Percentiles rank a stretch among this genome's conserved stretches.
Evolutionary conservation across 345 rosid genomes (phyloP).

Genomic region (Arabidopsis arenosa): DNA sequence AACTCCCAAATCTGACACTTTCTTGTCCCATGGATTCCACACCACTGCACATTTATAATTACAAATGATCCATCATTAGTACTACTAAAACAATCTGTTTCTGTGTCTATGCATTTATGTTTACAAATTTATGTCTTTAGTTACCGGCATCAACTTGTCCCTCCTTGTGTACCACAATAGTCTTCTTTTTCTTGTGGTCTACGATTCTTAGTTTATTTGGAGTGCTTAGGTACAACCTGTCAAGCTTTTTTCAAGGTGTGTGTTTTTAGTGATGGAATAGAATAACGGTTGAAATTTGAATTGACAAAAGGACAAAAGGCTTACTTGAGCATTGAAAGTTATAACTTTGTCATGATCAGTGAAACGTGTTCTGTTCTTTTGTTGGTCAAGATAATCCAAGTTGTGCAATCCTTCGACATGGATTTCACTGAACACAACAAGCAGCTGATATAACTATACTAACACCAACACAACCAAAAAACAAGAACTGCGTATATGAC

Average conservation of each 20-base stretch:
- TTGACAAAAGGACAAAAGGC: conserved; percentile 9
- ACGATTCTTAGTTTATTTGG: conserved; percentile 78
- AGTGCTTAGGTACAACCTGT: conserved; percentile 77
- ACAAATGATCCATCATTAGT: conserved; percentile 21
- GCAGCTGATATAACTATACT: not conserved
- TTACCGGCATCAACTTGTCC: conserved; percentile 96
- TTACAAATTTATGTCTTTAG: not conserved
- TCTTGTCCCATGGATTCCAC: conserved; percentile 99
- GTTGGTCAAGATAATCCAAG: conserved; percentile 81
- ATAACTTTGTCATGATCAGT: conserved; percentile 81
- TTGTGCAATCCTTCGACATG: conserved; percentile 91
- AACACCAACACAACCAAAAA: too few species aligned
- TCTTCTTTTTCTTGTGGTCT: conserved; percentile 91
- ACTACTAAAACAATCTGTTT: not conserved
- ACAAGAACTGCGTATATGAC: too few species aligned
- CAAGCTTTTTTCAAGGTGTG: conserved; percentile 53
- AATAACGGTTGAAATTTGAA: not conserved
- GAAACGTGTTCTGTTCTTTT: conserved; percentile 71
- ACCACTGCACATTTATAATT: conserved; percentile 60
- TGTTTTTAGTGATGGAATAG: conserved; percentile 4
- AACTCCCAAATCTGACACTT: conserved; percentile 77
- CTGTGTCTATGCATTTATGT: not conserved
- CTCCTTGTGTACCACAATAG: conserved; percentile 89
- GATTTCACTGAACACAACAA: conserved; percentile 67
- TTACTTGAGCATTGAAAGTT: conserved; percentile 84